These are phyloP conservation scores for Papiliotrema nemorosa DNA, from an alignment of 1,284 basidiomycete genomes.

Conservation along the genomic window DNA sequence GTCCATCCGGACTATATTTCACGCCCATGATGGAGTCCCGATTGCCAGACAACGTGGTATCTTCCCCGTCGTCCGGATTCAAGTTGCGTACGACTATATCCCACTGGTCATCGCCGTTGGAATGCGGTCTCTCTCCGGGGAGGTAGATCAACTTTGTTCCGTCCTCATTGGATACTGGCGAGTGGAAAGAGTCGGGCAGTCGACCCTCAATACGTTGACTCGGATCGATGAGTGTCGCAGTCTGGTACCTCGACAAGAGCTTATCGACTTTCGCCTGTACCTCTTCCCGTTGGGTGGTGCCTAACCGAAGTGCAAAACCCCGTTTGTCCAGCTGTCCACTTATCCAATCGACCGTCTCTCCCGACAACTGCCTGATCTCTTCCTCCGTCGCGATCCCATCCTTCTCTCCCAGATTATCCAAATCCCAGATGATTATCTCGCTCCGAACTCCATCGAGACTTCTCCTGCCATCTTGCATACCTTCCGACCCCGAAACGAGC, in stretches of 20 bases:
- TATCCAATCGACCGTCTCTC: not conserved
- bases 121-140: not conserved
- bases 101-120: constrained; percentile 10
- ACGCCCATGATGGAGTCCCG: constrained; percentile 10
- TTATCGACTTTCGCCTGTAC: not conserved
- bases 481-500: not conserved
- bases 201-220: not conserved
- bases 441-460: not conserved
- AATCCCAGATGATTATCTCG: not conserved
- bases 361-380: not conserved
- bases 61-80: not conserved
- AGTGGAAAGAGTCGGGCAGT: constrained; percentile 1
- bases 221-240: not conserved
- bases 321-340: not conserved
- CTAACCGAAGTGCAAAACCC: not conserved
- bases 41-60: constrained; percentile 4
- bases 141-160: constrained; percentile 4
- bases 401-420: not conserved
- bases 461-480: not conserved
- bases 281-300: not conserved
- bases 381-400: not conserved
- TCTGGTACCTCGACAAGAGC: not conserved
- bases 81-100: constrained; percentile 7
- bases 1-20: constrained; percentile 8
- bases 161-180: constrained; percentile 3